Conservation (phyloP, 2,329 filamentous ascomycete genomes). For the Apiospora marii region DNA sequence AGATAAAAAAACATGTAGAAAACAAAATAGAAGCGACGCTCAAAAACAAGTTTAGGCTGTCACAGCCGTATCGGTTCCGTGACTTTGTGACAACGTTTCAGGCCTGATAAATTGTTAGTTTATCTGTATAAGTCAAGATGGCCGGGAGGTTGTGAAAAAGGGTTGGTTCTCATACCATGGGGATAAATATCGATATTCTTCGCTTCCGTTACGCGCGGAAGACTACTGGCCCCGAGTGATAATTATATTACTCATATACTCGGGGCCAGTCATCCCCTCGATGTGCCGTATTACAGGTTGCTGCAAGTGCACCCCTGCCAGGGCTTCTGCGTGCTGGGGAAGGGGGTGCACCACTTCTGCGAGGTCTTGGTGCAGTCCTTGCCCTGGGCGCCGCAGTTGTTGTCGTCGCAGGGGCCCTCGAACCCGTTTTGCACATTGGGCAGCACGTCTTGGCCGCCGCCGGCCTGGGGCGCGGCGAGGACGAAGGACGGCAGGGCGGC, state of each 20-base stretch:
- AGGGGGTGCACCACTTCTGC: neutral
- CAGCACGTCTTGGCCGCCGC: neutral
- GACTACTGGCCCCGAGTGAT: neutral
- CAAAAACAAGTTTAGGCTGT: neutral
- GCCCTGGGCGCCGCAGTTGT: conserved; percentile 3
- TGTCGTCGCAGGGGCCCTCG: neutral
- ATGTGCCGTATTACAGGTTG: neutral
- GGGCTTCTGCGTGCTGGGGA: neutral
- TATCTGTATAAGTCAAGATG: no score
- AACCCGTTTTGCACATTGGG: neutral
- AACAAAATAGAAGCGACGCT: neutral
- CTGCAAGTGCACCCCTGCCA: conserved; percentile 16
- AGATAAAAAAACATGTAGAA: no score
- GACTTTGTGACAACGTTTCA: neutral
- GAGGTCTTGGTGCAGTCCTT: conserved; percentile 19
- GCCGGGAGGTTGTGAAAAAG: neutral
- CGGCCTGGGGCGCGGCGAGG: neutral
- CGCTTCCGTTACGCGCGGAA: neutral
- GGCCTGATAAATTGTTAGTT: neutral
- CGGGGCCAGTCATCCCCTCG: neutral
- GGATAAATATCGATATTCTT: no score
- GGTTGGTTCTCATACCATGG: neutral
- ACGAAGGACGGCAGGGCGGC: neutral
- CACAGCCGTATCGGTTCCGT: neutral
- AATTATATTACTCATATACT: neutral